These are phyloP conservation scores for Aspergillus melleus DNA, from an alignment of 2,329 filamentous ascomycete genomes.

Conservation along the genomic window DNA sequence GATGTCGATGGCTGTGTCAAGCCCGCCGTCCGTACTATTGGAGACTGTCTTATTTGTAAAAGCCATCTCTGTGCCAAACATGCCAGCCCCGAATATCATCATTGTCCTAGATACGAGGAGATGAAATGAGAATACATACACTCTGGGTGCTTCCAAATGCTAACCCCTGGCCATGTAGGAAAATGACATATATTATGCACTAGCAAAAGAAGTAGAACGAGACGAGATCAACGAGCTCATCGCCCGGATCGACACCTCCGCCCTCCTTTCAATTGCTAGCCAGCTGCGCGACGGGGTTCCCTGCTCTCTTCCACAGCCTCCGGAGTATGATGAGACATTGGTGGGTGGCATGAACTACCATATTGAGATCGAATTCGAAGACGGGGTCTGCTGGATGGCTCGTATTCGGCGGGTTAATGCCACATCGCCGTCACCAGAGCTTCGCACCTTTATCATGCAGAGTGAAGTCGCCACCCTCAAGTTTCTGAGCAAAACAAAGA, in stretches of 20 bases:
- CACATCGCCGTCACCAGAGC: constrained; percentile 36
- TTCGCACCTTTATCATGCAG: constrained; percentile 32
- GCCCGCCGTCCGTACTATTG: constrained; percentile 23
- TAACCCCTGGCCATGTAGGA: neutral
- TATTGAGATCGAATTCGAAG: constrained; percentile 44
- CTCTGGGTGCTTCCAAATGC: neutral
- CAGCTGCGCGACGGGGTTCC: constrained; percentile 35
- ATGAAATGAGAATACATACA: constrained; percentile 20
- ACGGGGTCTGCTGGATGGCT: constrained; percentile 46
- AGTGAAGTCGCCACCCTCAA: constrained; percentile 46
- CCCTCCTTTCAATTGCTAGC: constrained; percentile 23
- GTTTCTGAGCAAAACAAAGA: constrained; percentile 37
- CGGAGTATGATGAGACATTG: constrained; percentile 40
- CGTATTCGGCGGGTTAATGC: constrained; percentile 43
- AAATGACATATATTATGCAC: too few species aligned
- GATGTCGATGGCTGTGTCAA: constrained; percentile 33
- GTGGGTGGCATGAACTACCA: constrained; percentile 52
- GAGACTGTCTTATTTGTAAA: constrained; percentile 41
- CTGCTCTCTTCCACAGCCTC: constrained; percentile 34
- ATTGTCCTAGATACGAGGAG: constrained; percentile 36
- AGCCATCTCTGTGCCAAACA: constrained; percentile 42
- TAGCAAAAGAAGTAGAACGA: too few species aligned
- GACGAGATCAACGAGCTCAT: too few species aligned
- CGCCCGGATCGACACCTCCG: too few species aligned
- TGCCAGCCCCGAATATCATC: constrained; percentile 32